Evolutionary conservation across 78 protist genomes (phyloP), one percentile per base, ranked within the genome.

Genomic region (Chrysochromulina tobinii): DNA sequence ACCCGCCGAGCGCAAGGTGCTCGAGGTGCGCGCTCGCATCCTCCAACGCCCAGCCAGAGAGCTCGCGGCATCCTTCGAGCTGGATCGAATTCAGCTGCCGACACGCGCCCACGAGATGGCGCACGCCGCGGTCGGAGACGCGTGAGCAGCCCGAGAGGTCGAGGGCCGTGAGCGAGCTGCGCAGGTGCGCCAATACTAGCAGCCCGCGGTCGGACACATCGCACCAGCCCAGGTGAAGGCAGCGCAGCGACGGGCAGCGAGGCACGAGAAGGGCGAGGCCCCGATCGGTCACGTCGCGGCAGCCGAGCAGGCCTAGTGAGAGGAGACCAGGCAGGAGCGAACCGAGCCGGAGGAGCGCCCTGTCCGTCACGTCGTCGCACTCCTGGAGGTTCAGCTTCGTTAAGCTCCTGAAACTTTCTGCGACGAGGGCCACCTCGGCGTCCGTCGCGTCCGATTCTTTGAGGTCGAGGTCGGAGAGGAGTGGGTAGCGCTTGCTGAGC

Each of bases 51-150:
- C 87, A 79, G 1, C 58, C 87, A 1, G 64, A 54, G 6, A 79
- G 25, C 87, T 79, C 87, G 12, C 87, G 61, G 87, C 87, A 79
- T 9, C 87, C 87, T 48, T 79, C 61, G 87, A 79, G 61, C 27
- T 54, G 50, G 23, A 79, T 59, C 51, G 58, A 12, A 0, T 2
- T 7, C 15, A 79, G 87, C 38, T 18, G 87, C 48, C 23, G 48
- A 48, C 87, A 79, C 23, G 50, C 20, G 25, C n/a, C 15, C 50
- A 54, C 12, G 27, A 79, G n/a, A 3, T 59, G 64, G 20, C 50
- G 0, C 5, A 79, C 48, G 64, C 87, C 87, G 23, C 58, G 5
- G 87, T 79, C 87, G 21, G 87, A 15, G 64, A 79, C 18, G 48
- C 15, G 48, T 3, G 59, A 59, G 48, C 87, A 79, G 64, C 87